Evolutionary conservation across 1,139 yeast species (phyloP), one percentile per base, ranked within the genome.

Genomic region (Suzukiozyma palmioleophila): DNA sequence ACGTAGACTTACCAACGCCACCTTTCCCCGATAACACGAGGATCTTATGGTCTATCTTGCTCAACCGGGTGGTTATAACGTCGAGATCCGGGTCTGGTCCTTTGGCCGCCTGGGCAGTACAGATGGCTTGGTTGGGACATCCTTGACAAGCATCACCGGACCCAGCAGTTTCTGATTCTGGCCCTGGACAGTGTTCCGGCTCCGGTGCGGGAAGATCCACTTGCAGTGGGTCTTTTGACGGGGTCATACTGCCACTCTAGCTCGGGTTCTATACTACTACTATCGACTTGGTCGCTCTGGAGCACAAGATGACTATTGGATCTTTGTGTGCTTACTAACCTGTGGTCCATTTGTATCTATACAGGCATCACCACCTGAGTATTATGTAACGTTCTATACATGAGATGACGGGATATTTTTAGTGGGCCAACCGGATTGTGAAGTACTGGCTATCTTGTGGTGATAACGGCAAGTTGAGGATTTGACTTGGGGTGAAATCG

Each of bases 151-250:
- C 96, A 55, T 87, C 96, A 2, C 88, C 92, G 54, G 83, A 79
- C 8, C 99, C 99, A 2, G 99, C 98, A 40, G 68, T 65, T 49
- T 88, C 96, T 1, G 95, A 85, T 56, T 90, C 96, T 1, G 97
- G 96, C 0, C 98, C 99, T 0, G 98, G 98, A 67, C 99, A 92
- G 62, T 92, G 97, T 54, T 89, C 97, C 2, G 97, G 96, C 53
- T 84, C 89, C 2, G 86, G 83, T 0, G 77, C 77, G 37, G 56
- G 53, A 24, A 70, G 57, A 45, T 63, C 60, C 3, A 62, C 42
- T 13, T 51, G 43, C 14, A 39, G 45, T 39, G 41, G 36, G 25
- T 46, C 48, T 37, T 42, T 46, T 29, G 58, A 46, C 13, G 64
- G 64, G 18, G 63, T 51, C 64, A 60, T 60, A 7, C 31, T 5